These are phyloP conservation scores for Globisporangium nagaii DNA, from an alignment of 352 stramenopile genomes.

Conservation along the genomic window DNA sequence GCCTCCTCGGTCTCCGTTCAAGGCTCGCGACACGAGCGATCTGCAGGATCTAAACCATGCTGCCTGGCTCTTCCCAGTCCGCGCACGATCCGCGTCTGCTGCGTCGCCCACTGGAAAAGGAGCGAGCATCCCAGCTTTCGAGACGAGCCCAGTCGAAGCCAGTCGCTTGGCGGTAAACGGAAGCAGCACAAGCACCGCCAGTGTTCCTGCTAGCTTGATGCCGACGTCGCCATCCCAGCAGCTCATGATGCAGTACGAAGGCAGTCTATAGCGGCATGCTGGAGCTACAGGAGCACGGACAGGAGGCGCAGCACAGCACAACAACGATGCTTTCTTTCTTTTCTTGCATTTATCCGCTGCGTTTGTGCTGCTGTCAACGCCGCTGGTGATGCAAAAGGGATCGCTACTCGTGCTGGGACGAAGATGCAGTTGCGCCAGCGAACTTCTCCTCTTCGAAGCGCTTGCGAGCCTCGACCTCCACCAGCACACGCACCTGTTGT, in stretches of 20 bases:
- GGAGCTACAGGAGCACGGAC: too few species aligned
- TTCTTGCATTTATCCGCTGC: too few species aligned
- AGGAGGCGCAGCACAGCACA: too few species aligned
- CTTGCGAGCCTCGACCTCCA: conserved; percentile 60
- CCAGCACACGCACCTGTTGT: conserved; percentile 40
- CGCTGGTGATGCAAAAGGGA: too few species aligned
- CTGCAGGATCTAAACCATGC: too few species aligned
- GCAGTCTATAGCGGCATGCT: conserved; percentile 8
- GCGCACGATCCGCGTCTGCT: not conserved
- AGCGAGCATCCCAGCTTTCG: not conserved
- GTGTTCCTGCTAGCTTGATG: not conserved
- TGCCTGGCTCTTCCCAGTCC: not conserved
- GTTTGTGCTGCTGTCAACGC: too few species aligned
- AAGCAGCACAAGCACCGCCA: not conserved
- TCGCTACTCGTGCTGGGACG: conserved; percentile 8
- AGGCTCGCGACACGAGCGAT: not conserved
- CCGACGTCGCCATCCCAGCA: not conserved
- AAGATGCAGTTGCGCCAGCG: not conserved
- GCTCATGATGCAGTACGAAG: conserved; percentile 16
- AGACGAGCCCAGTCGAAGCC: not conserved
- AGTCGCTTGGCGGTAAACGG: not conserved
- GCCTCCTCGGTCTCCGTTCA: conserved; percentile 4
- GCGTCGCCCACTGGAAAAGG: not conserved
- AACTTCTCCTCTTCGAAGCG: conserved; percentile 46
- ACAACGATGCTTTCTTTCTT: too few species aligned